A percentile compares a stretch with the other conserved stretches of the same genome.
Evolutionary conservation across 768 basidiomycete genomes (phyloP).

Genomic region (Suillus sp.): DNA sequence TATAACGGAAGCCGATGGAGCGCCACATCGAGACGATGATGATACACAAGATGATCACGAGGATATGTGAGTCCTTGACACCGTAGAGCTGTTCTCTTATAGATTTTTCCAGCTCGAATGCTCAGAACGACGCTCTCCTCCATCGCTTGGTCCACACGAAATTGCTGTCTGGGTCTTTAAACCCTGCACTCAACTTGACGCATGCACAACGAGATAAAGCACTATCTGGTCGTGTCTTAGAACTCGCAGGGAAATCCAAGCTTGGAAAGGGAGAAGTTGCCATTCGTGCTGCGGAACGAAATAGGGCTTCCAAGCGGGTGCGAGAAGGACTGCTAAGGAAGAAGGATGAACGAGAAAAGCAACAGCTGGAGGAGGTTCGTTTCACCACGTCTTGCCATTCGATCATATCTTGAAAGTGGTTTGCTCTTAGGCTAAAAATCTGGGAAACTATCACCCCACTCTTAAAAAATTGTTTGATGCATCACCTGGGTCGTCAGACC

Average conservation of each 20-base stretch:
- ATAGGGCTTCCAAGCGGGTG: slow-evolving; percentile 70
- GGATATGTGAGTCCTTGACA: slow-evolving; percentile 1
- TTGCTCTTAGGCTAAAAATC: slow-evolving; percentile 65
- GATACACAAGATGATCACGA: slow-evolving; percentile 1
- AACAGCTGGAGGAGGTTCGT: slow-evolving; percentile 69
- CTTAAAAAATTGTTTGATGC: slow-evolving; percentile 68
- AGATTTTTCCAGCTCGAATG: slow-evolving; percentile 56
- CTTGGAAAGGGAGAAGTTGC: slow-evolving; percentile 73
- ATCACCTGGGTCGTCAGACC: slow-evolving; percentile 25
- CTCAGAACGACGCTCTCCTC: slow-evolving; percentile 75
- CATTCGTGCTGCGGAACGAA: slow-evolving; percentile 63
- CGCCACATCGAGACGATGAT: slow-evolving; percentile 16
- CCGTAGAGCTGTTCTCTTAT: neutral
- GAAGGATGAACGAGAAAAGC: slow-evolving; percentile 54
- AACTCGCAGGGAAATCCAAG: slow-evolving; percentile 66
- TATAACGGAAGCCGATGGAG: slow-evolving; percentile 27
- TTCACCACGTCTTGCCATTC: neutral
- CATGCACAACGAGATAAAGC: slow-evolving; percentile 74
- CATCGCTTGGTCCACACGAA: slow-evolving; percentile 82
- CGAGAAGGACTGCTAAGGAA: slow-evolving; percentile 70
- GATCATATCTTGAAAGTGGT: slow-evolving; percentile 14
- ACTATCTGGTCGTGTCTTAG: slow-evolving; percentile 74
- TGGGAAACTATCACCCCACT: slow-evolving; percentile 83
- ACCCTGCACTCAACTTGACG: slow-evolving; percentile 59
- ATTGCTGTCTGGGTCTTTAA: slow-evolving; percentile 72